Evolutionary conservation across 805 yeast species (phyloP), one percentile per base, ranked within the genome.

Genomic region (Lachancea sp.): DNA sequence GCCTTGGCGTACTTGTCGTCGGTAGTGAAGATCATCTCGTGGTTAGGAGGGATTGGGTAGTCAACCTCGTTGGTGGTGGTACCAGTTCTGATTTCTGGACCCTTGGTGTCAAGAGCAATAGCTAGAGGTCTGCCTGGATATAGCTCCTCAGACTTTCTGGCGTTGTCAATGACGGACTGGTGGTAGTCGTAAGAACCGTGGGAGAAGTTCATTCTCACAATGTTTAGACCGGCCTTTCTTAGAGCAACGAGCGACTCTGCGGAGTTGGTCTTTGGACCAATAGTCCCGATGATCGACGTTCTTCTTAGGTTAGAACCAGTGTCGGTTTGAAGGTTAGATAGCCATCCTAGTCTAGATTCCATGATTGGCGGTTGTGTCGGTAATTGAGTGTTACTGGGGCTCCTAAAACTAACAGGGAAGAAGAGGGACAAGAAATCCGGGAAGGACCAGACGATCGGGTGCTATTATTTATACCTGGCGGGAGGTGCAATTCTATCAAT

Each of bases 81-180:
- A 71, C 99, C 99, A 48, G 99, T 91, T 81, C 99, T 87, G 75
- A 93, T 93, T 75, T 93, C 99, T 53, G 99, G 99, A 59, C 99
- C 99, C 80, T 93, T 93, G 70, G 98, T 93, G 71, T 93, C 99
- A 61, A 93, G 81, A 55, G 99, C 99, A 71, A 93, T 90, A 51
- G 96, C 98, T 63, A 93, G 78, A 45, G 98, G 99, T 75, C 98
- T 87, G 65, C 98, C 97, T 56, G 85, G 80, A 71, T 83, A 89
- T 46, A 84, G 68, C 69, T 81, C 82, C 72, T 86, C 96, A 54
- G 97, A 89, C 71, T 88, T 82, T 73, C 95, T 85, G 60, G 97
- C 88, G 66, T 93, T 91, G 79, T 91, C 97, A 69, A 93, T 75
- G 62, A 93, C 99, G 52, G 87, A 74, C 74, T 90, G 96, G 73